Conservation (phyloP, 371 early-diverging fungal species). For the Zancudomyces culisetae region DNA sequence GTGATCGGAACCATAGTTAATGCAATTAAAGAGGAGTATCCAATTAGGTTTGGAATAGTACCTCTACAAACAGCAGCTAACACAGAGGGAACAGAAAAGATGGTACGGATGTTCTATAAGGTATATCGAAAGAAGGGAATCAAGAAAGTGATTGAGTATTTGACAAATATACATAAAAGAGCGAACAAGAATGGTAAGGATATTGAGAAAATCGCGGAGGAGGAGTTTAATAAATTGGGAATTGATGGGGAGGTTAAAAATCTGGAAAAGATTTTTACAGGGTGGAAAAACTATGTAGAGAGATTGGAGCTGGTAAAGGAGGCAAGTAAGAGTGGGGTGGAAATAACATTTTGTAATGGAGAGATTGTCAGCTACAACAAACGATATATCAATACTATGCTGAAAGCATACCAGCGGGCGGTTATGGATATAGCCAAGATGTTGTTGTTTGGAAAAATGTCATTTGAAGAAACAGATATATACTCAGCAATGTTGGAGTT, state of each 20-base stretch:
- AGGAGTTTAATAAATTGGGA: not conserved
- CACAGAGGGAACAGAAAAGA: not conserved
- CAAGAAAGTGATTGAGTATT: not conserved
- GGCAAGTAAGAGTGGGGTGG: conserved; percentile 3
- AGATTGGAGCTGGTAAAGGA: not conserved
- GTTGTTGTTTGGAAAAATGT: conserved; percentile 21
- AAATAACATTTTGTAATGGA: conserved; percentile 56
- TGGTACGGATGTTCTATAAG: not conserved
- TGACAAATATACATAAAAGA: not conserved
- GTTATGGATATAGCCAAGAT: conserved; percentile 8
- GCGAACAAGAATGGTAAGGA: not conserved
- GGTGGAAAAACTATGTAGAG: not conserved
- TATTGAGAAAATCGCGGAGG: not conserved
- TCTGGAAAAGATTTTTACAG: not conserved
- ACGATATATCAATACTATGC: conserved; percentile 19
- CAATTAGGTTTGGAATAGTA: not conserved
- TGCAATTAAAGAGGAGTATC: not conserved
- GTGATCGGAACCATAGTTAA: not conserved
- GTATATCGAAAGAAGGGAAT: not conserved
- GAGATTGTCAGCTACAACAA: conserved; percentile 37
- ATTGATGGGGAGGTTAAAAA: not conserved
- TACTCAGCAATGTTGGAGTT: not conserved
- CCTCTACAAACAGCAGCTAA: not conserved
- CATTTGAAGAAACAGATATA: conserved; percentile 13
- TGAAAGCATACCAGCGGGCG: conserved; percentile 7